Evolutionary conservation across 495 filamentous ascomycete species (phyloP), one percentile per base, ranked within the genome.

Genomic region (Staphylotrichum longicolle): DNA sequence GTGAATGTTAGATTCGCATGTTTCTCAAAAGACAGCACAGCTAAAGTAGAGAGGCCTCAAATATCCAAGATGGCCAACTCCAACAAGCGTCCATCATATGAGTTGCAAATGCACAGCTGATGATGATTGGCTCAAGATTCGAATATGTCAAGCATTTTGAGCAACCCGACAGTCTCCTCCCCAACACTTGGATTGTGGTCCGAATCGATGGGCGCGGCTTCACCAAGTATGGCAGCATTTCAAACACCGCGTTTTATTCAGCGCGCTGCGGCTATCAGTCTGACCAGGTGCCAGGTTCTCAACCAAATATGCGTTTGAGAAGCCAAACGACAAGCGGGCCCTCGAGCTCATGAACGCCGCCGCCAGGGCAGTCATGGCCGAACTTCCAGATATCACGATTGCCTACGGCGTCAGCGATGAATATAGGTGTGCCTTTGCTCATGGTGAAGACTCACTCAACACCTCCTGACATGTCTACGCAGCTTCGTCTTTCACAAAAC

Each of bases 391-490:
- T 70, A 83, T 97, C 41, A 81, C 84, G 11, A 85, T 97, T 64
- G 91, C 87, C 1, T 98, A 97, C 64, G 94, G 94, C 7, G 85
- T 94, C 55, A 96, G 91, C 68, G 94, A 98, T 70, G 94, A 98
- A 71, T 98, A 85, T 70, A 94, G 90, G 91, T 88, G 72, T 65
- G 64, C 35, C 37, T 5, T 14, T 11, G 30, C 42, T n/a, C 9
- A 15, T n/a, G 1, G 0, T 40, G 15, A 4, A 15, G 34, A 8
- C 42, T 9, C 2, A 27, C 20, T 12, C 4, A 27, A 27, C 3
- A 1, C 12, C 35, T 27, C 14, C 15, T 61, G 5, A 53, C 49
- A 20, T 32, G 40, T 8, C 14, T 41, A 11, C n/a, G 45, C 27
- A 95, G 91, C 68, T 98, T 98, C 70, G 85, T 97, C 35, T 90